Conservation (phyloP, 176 grass and related monocot species). For the Aegilops sharonensis region DNA sequence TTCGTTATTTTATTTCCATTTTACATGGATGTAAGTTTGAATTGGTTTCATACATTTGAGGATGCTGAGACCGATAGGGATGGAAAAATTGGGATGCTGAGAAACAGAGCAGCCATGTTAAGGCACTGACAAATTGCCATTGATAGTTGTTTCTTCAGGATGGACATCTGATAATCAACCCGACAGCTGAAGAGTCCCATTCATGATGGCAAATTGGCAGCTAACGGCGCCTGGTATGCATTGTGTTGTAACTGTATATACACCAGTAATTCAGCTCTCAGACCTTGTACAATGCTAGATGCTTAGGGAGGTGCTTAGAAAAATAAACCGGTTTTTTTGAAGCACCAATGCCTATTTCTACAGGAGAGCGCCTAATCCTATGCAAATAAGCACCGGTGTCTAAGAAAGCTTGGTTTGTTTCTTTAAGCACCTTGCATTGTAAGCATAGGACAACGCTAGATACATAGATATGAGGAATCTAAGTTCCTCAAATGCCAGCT, state of each 20-base stretch:
- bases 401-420: too few relatives aligned
- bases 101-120: conserved; percentile 4
- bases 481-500: neutral
- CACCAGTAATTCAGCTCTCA: neutral
- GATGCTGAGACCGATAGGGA: too few relatives aligned
- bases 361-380: too few relatives aligned
- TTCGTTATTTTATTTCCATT: too few relatives aligned
- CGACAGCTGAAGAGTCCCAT: neutral
- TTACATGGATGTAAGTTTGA: too few relatives aligned
- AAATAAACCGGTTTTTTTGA: too few relatives aligned
- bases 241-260: neutral
- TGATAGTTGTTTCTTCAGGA: neutral
- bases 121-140: neutral
- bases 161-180: neutral
- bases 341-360: too few relatives aligned
- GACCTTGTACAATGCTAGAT: too few relatives aligned
- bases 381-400: too few relatives aligned
- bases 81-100: neutral
- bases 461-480: neutral
- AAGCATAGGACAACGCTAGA: conserved; percentile 14
- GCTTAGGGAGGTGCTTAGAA: too few relatives aligned
- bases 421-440: too few relatives aligned
- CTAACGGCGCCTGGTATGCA: neutral
- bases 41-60: too few relatives aligned
- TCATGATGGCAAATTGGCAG: neutral